A percentile compares a stretch with the other conserved stretches of the same genome.
Evolutionary conservation across 2,329 filamentous ascomycete species (phyloP).

Genomic region (Colletotrichum sp.): DNA sequence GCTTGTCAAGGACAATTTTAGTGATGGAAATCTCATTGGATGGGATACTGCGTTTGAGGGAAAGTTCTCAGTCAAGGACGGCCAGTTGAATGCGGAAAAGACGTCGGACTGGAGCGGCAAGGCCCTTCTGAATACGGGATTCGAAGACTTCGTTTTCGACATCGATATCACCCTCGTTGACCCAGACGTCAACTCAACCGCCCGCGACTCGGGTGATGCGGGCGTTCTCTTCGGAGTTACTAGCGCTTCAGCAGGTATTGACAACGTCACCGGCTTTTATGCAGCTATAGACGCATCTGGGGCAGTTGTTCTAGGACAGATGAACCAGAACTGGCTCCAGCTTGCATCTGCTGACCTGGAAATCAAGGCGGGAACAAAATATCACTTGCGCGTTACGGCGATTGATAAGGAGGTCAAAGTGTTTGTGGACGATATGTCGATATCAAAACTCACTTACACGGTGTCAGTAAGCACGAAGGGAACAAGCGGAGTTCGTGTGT

Average conservation of each 20-base stretch:
- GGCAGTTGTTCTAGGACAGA: conserved; percentile 26
- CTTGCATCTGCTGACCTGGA: conserved; percentile 1
- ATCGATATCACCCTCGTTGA: conserved; percentile 28
- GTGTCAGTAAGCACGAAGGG: conserved; percentile 26
- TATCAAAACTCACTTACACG: conserved; percentile 9
- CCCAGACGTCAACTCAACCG: background rate
- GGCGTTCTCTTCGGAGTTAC: conserved; percentile 41
- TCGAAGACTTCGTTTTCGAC: conserved; percentile 35
- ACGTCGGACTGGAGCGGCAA: conserved; percentile 20
- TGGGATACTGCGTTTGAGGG: conserved; percentile 35
- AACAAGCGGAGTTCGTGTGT: conserved; percentile 29
- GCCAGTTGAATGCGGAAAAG: conserved; percentile 26
- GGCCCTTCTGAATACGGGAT: conserved; percentile 41
- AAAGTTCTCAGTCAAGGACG: conserved; percentile 28
- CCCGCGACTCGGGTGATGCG: conserved; percentile 27
- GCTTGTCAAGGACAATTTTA: conserved; percentile 48
- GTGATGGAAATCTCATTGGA: conserved; percentile 40
- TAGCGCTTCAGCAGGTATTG: conserved; percentile 11
- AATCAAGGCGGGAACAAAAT: conserved; percentile 17
- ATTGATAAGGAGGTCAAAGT: conserved; percentile 29
- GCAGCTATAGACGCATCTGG: conserved; percentile 32
- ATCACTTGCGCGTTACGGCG: conserved; percentile 29
- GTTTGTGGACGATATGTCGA: conserved; percentile 29
- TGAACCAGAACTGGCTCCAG: conserved; percentile 22
- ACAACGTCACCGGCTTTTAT: conserved; percentile 30